A percentile compares a stretch with the other conserved stretches of the same genome.
phyloP scores from a whole-genome alignment of 2,329 filamentous ascomycete genomes.

The Aspergillus pseudonomiae region DNA sequence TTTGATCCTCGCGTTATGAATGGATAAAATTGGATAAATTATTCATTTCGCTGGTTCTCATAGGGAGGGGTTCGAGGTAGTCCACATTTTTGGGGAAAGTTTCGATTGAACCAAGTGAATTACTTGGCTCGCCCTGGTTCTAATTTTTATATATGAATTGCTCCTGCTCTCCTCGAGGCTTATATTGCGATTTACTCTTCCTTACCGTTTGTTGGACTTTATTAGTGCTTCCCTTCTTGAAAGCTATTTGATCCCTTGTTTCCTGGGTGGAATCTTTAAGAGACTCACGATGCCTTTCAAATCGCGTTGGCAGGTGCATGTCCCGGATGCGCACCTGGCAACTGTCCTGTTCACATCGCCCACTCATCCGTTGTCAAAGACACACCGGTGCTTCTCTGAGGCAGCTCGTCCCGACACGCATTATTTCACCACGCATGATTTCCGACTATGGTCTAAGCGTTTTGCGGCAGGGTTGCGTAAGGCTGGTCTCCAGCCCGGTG shows the following conservation, averaged over 20 bases:
- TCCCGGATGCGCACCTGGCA: slow-evolving; percentile 47
- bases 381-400: slow-evolving; percentile 60
- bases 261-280: background rate
- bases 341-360: slow-evolving; percentile 55
- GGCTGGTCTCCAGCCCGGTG: slow-evolving; percentile 66
- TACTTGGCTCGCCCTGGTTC: background rate
- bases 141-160: background rate
- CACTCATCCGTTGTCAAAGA: slow-evolving; percentile 48
- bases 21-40: background rate
- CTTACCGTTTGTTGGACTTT: background rate
- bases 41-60: background rate
- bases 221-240: background rate
- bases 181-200: background rate
- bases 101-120: background rate
- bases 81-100: background rate
- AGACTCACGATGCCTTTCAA: slow-evolving; percentile 52
- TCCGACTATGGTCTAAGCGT: slow-evolving; percentile 72
- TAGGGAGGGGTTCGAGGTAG: background rate
- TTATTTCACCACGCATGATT: slow-evolving; percentile 64
- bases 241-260: background rate
- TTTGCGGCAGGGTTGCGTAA: slow-evolving; percentile 69
- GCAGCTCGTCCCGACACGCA: slow-evolving; percentile 68
- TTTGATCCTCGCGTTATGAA: background rate
- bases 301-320: slow-evolving; percentile 52
- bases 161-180: background rate